Base-by-base conservation (phyloP, 495 filamentous ascomycete genomes). In the Penicillium pulvis region DNA sequence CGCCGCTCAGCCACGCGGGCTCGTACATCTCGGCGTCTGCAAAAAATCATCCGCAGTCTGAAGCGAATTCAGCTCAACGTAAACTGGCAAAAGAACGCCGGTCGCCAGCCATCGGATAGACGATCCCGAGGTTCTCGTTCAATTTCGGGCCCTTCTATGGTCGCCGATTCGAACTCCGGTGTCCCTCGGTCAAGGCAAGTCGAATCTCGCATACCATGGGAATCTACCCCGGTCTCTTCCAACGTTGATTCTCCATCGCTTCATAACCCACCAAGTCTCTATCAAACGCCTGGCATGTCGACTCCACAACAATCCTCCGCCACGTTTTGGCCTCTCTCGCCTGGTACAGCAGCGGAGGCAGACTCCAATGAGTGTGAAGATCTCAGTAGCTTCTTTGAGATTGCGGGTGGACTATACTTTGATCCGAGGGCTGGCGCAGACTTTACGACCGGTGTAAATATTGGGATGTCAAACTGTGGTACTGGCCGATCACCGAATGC, bases 1-100 rank as follows among this genome's bases (percentile, higher is more conserved):
- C 85, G 90, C 56, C 85, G 86, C 42, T 85, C 76, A 9, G 71
- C 73, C 0, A 75, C 72, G 5, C 64, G 72, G 6, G 75, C 70
- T 2, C 65, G 65, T 20, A 74, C 70, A 10, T 77, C 73, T 12
- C 58, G 76, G 31, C 59, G 75, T 26, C 57, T 79, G 6, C 70
- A 72, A 51, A 77, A 79, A 31, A 72, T 79, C 16, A 74, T 77
- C 20, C 67, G 67, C 30, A 71, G 69, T 51, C 46, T 77, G 42
- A 79, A 79, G 26, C 60, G 61, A 2, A 75, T 79, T n/a, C 64
- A 66, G 4, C 44, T 73, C 28, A 69, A 69, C 10, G 28, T 70
- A 24, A 39, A 41, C 0, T 56, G 58, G 58, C 61, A 62, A 14
- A 44, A 19, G 10, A 33, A 51, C 7, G 11, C 30, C n/a, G 20